phyloP scores from a whole-genome alignment of 2,329 filamentous ascomycete genomes.

The Fusarium heterosporum region DNA sequence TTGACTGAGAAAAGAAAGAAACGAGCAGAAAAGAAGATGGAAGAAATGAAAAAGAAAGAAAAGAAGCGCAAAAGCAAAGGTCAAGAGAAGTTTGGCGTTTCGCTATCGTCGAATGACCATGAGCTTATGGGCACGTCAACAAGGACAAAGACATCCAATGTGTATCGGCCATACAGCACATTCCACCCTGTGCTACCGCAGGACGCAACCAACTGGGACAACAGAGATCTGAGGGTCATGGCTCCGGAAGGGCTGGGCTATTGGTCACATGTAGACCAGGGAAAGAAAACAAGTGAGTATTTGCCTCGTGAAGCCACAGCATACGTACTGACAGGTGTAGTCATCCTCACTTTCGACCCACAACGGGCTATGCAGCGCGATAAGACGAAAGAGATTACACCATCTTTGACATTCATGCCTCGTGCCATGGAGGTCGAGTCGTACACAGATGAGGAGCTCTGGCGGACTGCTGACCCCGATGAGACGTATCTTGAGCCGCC shows the following conservation, averaged over 20 bases:
- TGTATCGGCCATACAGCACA: conserved; percentile 47
- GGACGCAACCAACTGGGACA: conserved; percentile 41
- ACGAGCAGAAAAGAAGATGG: conserved; percentile 8
- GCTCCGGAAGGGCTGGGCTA: conserved; percentile 46
- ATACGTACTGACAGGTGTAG: conserved; percentile 24
- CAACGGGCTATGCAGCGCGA: conserved; percentile 40
- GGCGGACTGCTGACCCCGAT: conserved; percentile 42
- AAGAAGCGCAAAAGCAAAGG: conserved; percentile 8
- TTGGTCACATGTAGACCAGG: conserved; percentile 40
- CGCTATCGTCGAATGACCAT: not conserved
- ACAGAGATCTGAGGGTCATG: conserved; percentile 47
- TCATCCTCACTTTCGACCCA: conserved; percentile 44
- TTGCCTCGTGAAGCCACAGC: not conserved
- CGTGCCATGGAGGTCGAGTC: conserved; percentile 47
- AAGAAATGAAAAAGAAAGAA: conserved; percentile 13
- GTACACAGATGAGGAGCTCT: conserved; percentile 46
- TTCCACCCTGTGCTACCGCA: conserved; percentile 42
- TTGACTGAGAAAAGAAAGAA: conserved; percentile 26
- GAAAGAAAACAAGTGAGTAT: conserved; percentile 37
- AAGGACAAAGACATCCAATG: conserved; percentile 42
- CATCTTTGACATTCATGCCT: conserved; percentile 48
- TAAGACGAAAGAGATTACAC: conserved; percentile 27
- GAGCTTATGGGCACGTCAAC: conserved; percentile 17
- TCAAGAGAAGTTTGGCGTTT: not conserved
- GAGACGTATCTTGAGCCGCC: conserved; percentile 47